Evolutionary conservation across 169 alveolate genomes (phyloP).

Genomic region (Cryptosporidium sp.): DNA sequence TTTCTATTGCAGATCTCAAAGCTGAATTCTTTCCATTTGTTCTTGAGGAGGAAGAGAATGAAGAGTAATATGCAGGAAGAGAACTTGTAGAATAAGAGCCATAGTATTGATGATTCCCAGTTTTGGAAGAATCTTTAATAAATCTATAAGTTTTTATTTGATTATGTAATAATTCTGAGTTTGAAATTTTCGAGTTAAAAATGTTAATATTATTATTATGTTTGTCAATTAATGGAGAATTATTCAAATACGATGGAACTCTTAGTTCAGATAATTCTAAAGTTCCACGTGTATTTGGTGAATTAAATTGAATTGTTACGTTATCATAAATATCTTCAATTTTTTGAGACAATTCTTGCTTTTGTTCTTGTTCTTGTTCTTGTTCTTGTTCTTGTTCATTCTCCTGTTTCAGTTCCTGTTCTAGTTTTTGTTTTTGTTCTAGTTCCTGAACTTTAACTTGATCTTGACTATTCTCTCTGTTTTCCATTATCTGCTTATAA

Average conservation of each 20-base stretch:
- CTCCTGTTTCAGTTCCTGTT: background rate
- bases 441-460: background rate
- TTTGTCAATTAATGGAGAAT: background rate
- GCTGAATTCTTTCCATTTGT: conserved; percentile 9
- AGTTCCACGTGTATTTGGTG: conserved; percentile 70
- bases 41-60: background rate
- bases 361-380: background rate
- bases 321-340: background rate
- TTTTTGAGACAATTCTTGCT: background rate
- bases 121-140: conserved; percentile 27
- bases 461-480: background rate
- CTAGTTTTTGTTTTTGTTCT: no score
- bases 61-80: background rate
- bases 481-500: no score
- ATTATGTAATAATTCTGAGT: background rate
- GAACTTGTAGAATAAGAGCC: background rate
- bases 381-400: background rate
- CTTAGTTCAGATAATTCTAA: conserved; percentile 55
- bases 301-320: background rate
- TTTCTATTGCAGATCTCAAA: conserved; percentile 40
- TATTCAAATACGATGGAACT: background rate
- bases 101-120: background rate
- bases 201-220: background rate
- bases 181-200: background rate
- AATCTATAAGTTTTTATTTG: conserved; percentile 26